Base-by-base conservation (phyloP, 805 yeast species). In the Cephaloascus albidus region DNA sequence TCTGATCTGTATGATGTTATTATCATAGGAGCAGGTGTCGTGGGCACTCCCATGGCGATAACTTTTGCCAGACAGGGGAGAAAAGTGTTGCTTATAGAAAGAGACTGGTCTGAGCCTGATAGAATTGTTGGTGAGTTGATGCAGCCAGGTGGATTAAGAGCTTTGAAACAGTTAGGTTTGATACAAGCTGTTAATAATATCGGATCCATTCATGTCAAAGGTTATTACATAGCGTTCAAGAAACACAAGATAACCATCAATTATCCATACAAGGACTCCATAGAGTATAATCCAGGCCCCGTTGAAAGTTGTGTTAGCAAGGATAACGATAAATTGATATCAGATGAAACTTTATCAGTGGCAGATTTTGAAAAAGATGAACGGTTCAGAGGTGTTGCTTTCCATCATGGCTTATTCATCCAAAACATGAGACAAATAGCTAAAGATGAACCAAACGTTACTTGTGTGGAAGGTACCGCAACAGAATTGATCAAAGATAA, bases 1-100 rank as follows among this genome's bases (percentile, higher is more conserved):
- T 23, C 28, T 12, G 27, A 18, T 12, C 34, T 56, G 31, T 87
- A 76, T 60, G 98, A 93, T 54, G 90, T 81, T 38, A 79, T 90
- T 33, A 83, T 93, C 19, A 78, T 93, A 32, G 98, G 98, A n/a
- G 97, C 97, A n/a, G 98, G 98, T 40, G 95, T 90, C 17, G 81
- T 87, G 18, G 98, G 99, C 1, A 96, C 98, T 2, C 81, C 90
- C 40, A 70, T 90, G 16, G 97, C 97, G 35, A 83, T 88, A 1
- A 88, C 85, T 3, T 63, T 93, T 40, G 97, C 96, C 1, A 73
- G 90, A 50, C 94, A 85, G 53, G 97, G 97, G 26, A 72, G 95
- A 48, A 71, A 72, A 38, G 97, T 93, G 5, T 59, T 83, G 38
- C 70, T 83, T 17, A 67, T 83, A 15, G 99, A 93, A 56, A 74